Base-by-base conservation (phyloP, 2,329 filamentous ascomycete genomes). In the Fusarium keratoplasticum region DNA sequence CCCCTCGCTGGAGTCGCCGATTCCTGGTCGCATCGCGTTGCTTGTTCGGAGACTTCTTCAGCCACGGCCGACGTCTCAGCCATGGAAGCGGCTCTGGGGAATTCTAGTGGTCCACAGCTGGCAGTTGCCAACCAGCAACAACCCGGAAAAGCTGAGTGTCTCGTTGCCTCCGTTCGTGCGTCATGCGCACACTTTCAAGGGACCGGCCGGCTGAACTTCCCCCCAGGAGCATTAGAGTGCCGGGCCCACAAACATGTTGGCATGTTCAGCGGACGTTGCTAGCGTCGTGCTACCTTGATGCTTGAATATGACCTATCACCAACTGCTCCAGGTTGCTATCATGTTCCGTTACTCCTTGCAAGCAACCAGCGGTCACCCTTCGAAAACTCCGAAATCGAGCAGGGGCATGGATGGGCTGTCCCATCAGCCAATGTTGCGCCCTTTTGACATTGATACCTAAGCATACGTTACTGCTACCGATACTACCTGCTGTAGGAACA, bases 11-110 rank as follows among this genome's bases (percentile, higher is more conserved):
- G 52, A 61, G 33, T 50, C 54, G 66, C 40, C 58, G 59, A 73
- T 73, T 42, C 22, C 18, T 27, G 38, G 58, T n/a, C 25, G n/a
- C 54, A 60, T 77, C 25, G 22, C 54, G 57, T 76, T 67, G 61
- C 64, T 73, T 64, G 61, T 72, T 72, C 66, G 71, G 70, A 77
- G 70, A 76, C 63, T 72, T 76, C 61, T 64, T 74, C 63, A 76
- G 72, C 75, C 70, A 76, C 68, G 72, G 65, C 67, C 76, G 67
- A 66, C 55, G 57, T 67, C 63, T 71, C 67, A 52, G 67, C 40
- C 50, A 52, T 20, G 20, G 62, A 54, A 59, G 55, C 60, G 38
- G 62, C 47, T 73, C 60, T 36, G 27, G 38, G 57, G 59, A 44
- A 64, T 66, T 65, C 47, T 44, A 76, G 66, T 75, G 54, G 69